phyloP scores from a whole-genome alignment of 140 eudicot genomes.

The Senecio squalidus region DNA sequence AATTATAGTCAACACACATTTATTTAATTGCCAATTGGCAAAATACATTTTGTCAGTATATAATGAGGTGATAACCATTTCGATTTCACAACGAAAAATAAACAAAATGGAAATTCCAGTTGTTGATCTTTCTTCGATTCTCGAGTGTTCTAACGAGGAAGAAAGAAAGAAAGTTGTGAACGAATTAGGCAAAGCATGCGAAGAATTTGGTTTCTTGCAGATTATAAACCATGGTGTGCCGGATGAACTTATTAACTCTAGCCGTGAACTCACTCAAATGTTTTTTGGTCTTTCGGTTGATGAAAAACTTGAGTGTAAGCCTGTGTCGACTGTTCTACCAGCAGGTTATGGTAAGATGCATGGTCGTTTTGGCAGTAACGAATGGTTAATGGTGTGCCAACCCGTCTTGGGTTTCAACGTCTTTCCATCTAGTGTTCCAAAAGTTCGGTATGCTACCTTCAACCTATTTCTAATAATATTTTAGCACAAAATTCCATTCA shows the following conservation, averaged over 20 bases:
- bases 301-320: conserved; percentile 23
- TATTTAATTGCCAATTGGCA: no score
- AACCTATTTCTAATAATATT: not conserved
- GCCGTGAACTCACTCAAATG: conserved; percentile 4
- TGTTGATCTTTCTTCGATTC: conserved; percentile 16
- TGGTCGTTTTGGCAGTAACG: conserved; percentile 20
- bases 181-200: conserved; percentile 24
- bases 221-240: conserved; percentile 28
- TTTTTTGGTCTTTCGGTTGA: conserved; percentile 12
- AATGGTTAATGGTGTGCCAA: conserved; percentile 26
- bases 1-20: no score
- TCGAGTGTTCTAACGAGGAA: conserved; percentile 2
- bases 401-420: conserved; percentile 18
- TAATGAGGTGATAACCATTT: no score
- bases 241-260: not conserved
- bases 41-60: no score
- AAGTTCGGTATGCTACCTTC: conserved; percentile 11
- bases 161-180: conserved; percentile 11
- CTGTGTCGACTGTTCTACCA: conserved; percentile 17
- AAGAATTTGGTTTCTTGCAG: conserved; percentile 22
- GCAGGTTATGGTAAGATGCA: conserved; percentile 26
- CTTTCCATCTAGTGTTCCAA: conserved; percentile 7
- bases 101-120: conserved; percentile 27
- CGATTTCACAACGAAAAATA: no score
- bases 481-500: not conserved